Percentiles rank a stretch among this genome's conserved stretches.
phyloP scores from a whole-genome alignment of 768 basidiomycete species.

The Pleurotus cornucopiae region DNA sequence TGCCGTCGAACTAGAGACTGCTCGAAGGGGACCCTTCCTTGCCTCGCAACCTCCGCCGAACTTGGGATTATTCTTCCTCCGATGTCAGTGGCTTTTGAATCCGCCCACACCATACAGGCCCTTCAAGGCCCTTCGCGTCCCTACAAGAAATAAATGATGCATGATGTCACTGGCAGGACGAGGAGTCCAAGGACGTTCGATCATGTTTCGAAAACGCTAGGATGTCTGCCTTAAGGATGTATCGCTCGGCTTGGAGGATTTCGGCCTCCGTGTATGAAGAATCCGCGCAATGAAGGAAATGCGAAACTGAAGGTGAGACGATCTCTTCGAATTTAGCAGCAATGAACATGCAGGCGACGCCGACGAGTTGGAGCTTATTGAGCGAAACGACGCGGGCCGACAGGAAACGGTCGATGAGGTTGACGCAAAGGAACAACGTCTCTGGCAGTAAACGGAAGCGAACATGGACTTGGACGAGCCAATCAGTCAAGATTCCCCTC shows the following conservation, averaged over 20 bases:
- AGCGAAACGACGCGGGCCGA: conserved; percentile 79
- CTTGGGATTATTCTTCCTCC: no score
- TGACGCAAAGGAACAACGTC: conserved; percentile 91
- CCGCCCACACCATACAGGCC: no score
- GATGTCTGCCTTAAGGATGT: conserved; percentile 60
- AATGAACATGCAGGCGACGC: conserved; percentile 90
- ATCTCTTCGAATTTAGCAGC: conserved; percentile 97
- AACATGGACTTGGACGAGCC: conserved; percentile 93
- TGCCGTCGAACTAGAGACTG: no score
- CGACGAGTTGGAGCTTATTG: conserved; percentile 93
- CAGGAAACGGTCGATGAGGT: conserved; percentile 86
- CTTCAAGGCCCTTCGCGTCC: no score
- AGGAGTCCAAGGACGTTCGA: no score
- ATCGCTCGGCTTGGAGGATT: conserved; percentile 70
- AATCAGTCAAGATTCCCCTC: conserved; percentile 92
- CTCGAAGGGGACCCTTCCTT: no score
- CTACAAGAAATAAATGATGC: no score
- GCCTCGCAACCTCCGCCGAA: no score
- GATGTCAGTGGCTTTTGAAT: no score
- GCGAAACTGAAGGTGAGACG: conserved; percentile 83
- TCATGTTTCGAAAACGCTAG: no score
- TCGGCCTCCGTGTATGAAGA: conserved; percentile 84
- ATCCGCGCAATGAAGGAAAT: conserved; percentile 83
- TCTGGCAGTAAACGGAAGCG: conserved; percentile 91
- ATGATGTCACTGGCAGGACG: no score